Conservation (phyloP, 257 asterid genomes). For the Ophiorrhiza pumila region DNA sequence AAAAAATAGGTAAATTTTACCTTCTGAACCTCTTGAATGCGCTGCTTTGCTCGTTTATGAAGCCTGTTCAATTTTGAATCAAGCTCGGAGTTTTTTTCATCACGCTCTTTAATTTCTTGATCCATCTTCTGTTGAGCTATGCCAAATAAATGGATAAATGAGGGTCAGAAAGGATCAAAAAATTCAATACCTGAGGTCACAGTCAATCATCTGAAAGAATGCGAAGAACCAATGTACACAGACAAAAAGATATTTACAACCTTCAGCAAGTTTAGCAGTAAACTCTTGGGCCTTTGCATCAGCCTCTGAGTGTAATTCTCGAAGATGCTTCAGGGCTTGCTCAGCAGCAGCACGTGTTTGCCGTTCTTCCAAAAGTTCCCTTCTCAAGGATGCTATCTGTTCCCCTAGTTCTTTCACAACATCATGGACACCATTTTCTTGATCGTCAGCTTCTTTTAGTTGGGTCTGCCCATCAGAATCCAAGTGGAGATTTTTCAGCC, state of each 20-base stretch:
- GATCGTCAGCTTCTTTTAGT: slow-evolving; percentile 28
- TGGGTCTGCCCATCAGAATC: slow-evolving; percentile 29
- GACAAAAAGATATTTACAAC: slow-evolving; percentile 47
- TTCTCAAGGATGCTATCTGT: slow-evolving; percentile 60
- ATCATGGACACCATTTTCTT: slow-evolving; percentile 27
- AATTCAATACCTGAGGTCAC: not conserved
- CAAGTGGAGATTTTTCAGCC: slow-evolving; percentile 37
- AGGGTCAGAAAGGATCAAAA: not conserved
- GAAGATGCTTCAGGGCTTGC: slow-evolving; percentile 84
- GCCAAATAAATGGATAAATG: slow-evolving; percentile 30
- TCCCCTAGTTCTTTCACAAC: slow-evolving; percentile 44
- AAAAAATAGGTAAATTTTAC: slow-evolving; percentile 31
- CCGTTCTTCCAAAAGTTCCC: slow-evolving; percentile 75
- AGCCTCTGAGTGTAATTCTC: slow-evolving; percentile 66
- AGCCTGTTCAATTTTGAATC: slow-evolving; percentile 89
- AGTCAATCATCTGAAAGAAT: slow-evolving; percentile 11
- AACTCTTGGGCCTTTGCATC: slow-evolving; percentile 72
- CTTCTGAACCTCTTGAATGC: slow-evolving; percentile 97
- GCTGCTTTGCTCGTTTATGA: slow-evolving; percentile 99
- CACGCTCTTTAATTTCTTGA: slow-evolving; percentile 84
- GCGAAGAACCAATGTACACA: slow-evolving; percentile 3
- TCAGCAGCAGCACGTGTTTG: slow-evolving; percentile 86
- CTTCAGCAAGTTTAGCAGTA: slow-evolving; percentile 78
- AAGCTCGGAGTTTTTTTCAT: slow-evolving; percentile 83
- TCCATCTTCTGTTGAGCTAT: slow-evolving; percentile 93